Evolutionary conservation across 2,329 filamentous ascomycete species (phyloP), one percentile per base, ranked within the genome.

Genomic region (Fusarium bactridioides): DNA sequence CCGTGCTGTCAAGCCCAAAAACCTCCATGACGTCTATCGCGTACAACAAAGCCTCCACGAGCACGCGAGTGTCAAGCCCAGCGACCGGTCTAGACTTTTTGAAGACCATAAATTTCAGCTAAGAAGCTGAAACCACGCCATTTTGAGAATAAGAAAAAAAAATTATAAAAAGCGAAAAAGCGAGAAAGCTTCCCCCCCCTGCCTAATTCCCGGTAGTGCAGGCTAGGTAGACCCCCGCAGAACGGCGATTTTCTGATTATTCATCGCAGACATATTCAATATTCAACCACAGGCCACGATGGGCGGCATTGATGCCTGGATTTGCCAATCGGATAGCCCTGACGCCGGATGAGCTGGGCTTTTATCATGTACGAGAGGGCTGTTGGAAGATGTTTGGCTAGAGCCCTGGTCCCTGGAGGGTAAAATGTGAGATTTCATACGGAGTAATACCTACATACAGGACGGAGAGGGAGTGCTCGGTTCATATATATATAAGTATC

Each of bases 261-360:
- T 78, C 75, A 78, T 77, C 76, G 63, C 67, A 70, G 76, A 77
- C 75, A 77, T 76, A 77, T 76, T 75, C 75, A 74, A 74, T 67
- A 77, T 69, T 74, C 61, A 59, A 63, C 48, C 48, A 45, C 59
- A 64, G 54, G 57, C 64, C 47, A 58, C 45, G 43, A 62, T 64
- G 62, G 37, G 55, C 53, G 56, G 59, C 69, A 53, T 64, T 37
- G 29, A 63, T 59, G 61, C 63, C 64, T 55, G 45, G 40, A 33
- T 45, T 50, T 23, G 44, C 38, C 41, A 40, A 59, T 67, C 53
- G 37, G 51, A 50, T 43, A 61, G 54, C 47, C 27, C 43, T 40
- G 25, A 19, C 43, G 41, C 38, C 21, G 41, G 45, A 18, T 41
- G 64, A 56, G 27, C 38, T 61, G 47, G 25, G 38, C 47, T 18